These are phyloP conservation scores for Candida mattraensis DNA, from an alignment of 805 yeast species.

Conservation along the genomic window DNA sequence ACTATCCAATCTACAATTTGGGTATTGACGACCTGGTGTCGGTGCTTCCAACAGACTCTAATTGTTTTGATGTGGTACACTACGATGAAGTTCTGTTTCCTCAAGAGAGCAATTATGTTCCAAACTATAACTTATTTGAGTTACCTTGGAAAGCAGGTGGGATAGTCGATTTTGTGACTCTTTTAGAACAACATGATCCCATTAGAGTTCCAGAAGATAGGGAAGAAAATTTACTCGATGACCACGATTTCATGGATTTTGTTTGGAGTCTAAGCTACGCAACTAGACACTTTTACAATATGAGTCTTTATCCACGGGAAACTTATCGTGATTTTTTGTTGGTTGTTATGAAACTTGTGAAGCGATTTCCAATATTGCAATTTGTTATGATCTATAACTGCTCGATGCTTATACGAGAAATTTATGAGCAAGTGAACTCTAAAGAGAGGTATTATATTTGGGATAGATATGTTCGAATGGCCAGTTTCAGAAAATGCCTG, in stretches of 20 bases:
- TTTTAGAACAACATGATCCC: background rate
- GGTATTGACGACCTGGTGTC: no score
- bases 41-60: no score
- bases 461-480: constrained; percentile 1
- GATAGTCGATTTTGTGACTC: background rate
- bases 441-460: background rate
- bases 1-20: no score
- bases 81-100: no score
- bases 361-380: background rate
- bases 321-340: background rate
- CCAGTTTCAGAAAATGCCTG: constrained; percentile 5
- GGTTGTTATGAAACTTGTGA: background rate
- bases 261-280: constrained; percentile 4
- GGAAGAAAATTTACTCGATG: background rate
- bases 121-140: no score
- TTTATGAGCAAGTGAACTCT: background rate
- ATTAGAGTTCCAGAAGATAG: background rate
- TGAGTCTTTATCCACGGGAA: constrained; percentile 2
- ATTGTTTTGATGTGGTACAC: no score
- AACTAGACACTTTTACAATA: constrained; percentile 4
- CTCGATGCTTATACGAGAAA: constrained; percentile 1
- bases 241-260: constrained; percentile 3
- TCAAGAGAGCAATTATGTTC: no score
- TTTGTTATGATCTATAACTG: constrained; percentile 1
- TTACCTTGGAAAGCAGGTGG: no score